A percentile compares a stretch with the other conserved stretches of the same genome.
Conservation (phyloP, 768 basidiomycete species). For the Naematelia encephala region DNA sequence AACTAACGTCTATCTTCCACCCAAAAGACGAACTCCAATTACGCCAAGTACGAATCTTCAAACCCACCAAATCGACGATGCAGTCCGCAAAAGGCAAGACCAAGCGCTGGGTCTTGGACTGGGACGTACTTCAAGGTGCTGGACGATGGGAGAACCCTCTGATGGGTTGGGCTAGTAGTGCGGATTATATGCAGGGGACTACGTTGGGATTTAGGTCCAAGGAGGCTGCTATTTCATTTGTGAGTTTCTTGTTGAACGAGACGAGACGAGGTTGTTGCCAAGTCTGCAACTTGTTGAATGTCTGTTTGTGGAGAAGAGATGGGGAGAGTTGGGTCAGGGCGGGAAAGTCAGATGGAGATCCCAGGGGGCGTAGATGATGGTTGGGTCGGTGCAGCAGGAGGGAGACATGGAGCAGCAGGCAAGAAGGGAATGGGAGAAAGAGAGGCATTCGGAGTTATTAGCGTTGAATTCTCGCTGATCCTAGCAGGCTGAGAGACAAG, state of each 20-base stretch:
- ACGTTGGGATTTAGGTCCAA: constrained; percentile 75
- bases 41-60: constrained; percentile 85
- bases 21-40: constrained; percentile 72
- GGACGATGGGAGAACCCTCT: constrained; percentile 97
- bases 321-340: too few species aligned
- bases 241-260: too few species aligned
- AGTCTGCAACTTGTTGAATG: too few species aligned
- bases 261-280: too few species aligned
- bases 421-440: neutral
- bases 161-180: constrained; percentile 97
- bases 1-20: neutral
- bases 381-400: too few species aligned
- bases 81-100: constrained; percentile 84
- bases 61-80: constrained; percentile 90
- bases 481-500: constrained; percentile 80
- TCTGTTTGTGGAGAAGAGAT: too few species aligned
- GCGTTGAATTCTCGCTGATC: constrained; percentile 3
- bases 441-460: constrained; percentile 3
- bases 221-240: constrained; percentile 86
- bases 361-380: too few species aligned
- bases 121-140: constrained; percentile 80
- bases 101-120: constrained; percentile 90
- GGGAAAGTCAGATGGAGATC: too few species aligned
- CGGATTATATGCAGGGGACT: constrained; percentile 94
- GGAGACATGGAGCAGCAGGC: too few species aligned